Evolutionary conservation across 2,329 filamentous ascomycete species (phyloP), one percentile per base, ranked within the genome.

Genomic region (Sporothrix globosa): DNA sequence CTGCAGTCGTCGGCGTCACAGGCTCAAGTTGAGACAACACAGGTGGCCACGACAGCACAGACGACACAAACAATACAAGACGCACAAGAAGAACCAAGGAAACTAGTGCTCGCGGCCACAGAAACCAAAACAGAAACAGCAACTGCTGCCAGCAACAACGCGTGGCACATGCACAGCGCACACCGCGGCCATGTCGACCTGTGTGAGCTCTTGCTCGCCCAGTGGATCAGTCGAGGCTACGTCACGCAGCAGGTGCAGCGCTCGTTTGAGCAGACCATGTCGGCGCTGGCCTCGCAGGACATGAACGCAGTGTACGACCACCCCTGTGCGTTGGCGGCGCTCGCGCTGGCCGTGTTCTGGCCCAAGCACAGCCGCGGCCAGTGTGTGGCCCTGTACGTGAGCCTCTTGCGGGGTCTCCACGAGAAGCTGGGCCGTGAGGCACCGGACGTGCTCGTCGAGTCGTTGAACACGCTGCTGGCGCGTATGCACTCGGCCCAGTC

Each of bases 141-240:
- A 63, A 54, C 52, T 30, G 24, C 52, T n/a, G 19, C 53, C n/a
- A 63, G 5, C 21, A 46, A 6, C 58, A 19, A 34, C 5, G 17
- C 14, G n/a, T 17, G 24, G 21, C 52, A 19, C 13, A 30, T 77
- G 19, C 70, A 69, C 21, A 63, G 70, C 30, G 58, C 66, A 11
- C 19, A 21, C 48, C 44, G 39, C 13, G 21, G 41, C 48, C 50
- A 19, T 21, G 13, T 21, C 46, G 75, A 77, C 34, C 58, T 80
- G 44, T 77, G 75, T 60, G 73, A 74, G 4, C 72, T 80, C 52
- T 65, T 79, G 4, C 39, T 78, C 7, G 71, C 73, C 4, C 78
- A 79, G 63, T 80, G 78, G 78, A 50, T 63, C 13, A 79, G 77
- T 58, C 75, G 75, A 14, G 75, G 75, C 13, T 77, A 77, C 67